Base-by-base conservation (phyloP, 345 rosid species). In the Eutrema heterophyllum region DNA sequence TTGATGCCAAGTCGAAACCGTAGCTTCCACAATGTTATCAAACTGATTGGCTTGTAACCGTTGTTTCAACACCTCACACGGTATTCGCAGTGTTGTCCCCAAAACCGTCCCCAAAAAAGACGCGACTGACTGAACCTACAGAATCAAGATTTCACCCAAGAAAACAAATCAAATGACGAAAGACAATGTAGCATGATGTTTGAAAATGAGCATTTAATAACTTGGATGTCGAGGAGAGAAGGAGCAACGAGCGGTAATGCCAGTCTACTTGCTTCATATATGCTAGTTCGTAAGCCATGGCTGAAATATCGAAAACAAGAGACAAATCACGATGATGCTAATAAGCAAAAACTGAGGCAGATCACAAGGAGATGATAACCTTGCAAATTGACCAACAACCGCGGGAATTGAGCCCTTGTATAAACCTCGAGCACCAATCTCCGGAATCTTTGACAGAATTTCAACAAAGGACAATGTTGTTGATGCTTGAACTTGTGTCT, bases 401-500 rank as follows among this genome's bases (percentile, higher is more conserved):
- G 98, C 97, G 15, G 97, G 98, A 68, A 94, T 81, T 16, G 97
- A 94, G 71, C 98, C 98, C 78, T 87, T 86, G 79, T 94, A 94
- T 69, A 94, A 79, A 64, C 96, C 95, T 16, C 68, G 85, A 13
- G 80, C 84, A 77, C 98, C 98, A 70, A 89, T 83, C 81, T 91
- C 83, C 4, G 98, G 98, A 78, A 94, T 84, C 85, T 87, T 89
- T 68, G 96, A 78, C 59, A 94, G 68, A 64, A 89, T 81, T 68
- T 89, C 91, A 2, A 89, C 87, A 76, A 94, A 89, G 5, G 86
- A 82, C 58, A 89, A 64, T 3, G 95, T 86, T 70, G 73, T 64
- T 39, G 98, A 94, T 65, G 98, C 98, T 78, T 94, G 98, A 73
- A 94, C 96, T 66, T 91, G 92, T 70, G 98, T 93, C 98, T 93